Conservation (phyloP, 768 basidiomycete genomes). For the Termitomyces bulborhizus region DNA sequence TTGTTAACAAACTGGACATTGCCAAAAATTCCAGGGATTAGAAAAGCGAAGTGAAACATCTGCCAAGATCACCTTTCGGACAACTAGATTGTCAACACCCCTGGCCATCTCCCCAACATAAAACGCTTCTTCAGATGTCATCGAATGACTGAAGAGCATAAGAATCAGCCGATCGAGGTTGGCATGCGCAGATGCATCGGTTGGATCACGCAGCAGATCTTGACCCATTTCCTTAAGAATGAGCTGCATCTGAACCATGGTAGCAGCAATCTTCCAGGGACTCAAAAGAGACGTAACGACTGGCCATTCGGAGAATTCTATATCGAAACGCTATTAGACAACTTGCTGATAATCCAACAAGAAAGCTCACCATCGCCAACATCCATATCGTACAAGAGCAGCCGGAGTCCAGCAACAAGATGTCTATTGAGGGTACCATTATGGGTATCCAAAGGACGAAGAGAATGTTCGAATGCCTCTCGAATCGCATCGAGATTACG, state of each 20-base stretch:
- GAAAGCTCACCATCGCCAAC: conserved; percentile 39
- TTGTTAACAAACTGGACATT: conserved; percentile 62
- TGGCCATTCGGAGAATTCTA: conserved; percentile 53
- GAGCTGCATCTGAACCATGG: conserved; percentile 73
- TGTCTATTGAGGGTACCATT: conserved; percentile 50
- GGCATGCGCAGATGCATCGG: conserved; percentile 47
- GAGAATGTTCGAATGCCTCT: conserved; percentile 58
- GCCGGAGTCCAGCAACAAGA: conserved; percentile 58
- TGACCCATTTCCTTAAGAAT: conserved; percentile 69
- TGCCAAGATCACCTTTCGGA: conserved; percentile 48
- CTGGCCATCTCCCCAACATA: conserved; percentile 80
- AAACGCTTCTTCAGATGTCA: conserved; percentile 74
- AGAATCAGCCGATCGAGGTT: conserved; percentile 62
- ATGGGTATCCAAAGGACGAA: conserved; percentile 41
- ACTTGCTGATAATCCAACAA: background rate
- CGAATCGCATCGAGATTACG: conserved; percentile 68
- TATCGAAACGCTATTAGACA: conserved; percentile 22
- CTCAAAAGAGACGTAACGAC: conserved; percentile 62
- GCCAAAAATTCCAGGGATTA: background rate
- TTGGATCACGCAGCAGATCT: conserved; percentile 53
- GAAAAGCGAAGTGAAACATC: background rate
- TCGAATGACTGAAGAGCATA: conserved; percentile 65
- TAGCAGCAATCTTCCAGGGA: conserved; percentile 80
- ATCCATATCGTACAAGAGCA: conserved; percentile 55
- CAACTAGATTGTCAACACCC: conserved; percentile 60